Conservation (phyloP, 352 stramenopile genomes). For the Pythium dissotocum region DNA sequence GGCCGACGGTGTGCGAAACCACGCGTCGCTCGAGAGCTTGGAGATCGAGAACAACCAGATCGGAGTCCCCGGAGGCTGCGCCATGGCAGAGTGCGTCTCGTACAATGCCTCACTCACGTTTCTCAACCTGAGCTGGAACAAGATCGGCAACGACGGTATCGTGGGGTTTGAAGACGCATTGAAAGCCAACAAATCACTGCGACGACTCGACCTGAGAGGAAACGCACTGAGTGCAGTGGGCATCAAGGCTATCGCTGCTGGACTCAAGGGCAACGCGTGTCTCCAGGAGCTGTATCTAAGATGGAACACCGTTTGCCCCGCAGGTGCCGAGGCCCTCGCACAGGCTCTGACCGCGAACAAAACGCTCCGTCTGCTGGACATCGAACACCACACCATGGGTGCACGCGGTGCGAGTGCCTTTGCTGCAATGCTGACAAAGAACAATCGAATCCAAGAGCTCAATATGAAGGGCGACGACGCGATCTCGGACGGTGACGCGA, state of each 20-base stretch:
- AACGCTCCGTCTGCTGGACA: slow-evolving; percentile 58
- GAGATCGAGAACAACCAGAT: slow-evolving; percentile 76
- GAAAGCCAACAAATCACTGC: slow-evolving; percentile 43
- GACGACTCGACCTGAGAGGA: slow-evolving; percentile 66
- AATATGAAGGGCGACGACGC: slow-evolving; percentile 71
- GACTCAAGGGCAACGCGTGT: slow-evolving; percentile 51
- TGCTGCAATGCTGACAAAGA: slow-evolving; percentile 57
- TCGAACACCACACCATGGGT: slow-evolving; percentile 78
- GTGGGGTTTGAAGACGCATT: slow-evolving; percentile 46
- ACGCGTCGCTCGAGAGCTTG: slow-evolving; percentile 55
- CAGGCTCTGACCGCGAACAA: slow-evolving; percentile 57
- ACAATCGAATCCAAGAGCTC: slow-evolving; percentile 51
- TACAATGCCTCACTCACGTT: slow-evolving; percentile 59
- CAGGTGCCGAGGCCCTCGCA: slow-evolving; percentile 57
- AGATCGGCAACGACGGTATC: slow-evolving; percentile 62
- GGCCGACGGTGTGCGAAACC: slow-evolving; percentile 65
- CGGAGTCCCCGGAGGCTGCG: slow-evolving; percentile 42
- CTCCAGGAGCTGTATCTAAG: slow-evolving; percentile 69
- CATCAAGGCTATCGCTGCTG: slow-evolving; percentile 54
- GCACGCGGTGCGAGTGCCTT: slow-evolving; percentile 53
- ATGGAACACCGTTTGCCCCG: slow-evolving; percentile 66
- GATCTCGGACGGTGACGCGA: slow-evolving; percentile 42
- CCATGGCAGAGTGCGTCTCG: slow-evolving; percentile 59
- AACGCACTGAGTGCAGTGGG: slow-evolving; percentile 56
- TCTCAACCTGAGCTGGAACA: slow-evolving; percentile 81